phyloP scores from a whole-genome alignment of 2,329 filamentous ascomycete genomes.

The Trichoderma sp. region DNA sequence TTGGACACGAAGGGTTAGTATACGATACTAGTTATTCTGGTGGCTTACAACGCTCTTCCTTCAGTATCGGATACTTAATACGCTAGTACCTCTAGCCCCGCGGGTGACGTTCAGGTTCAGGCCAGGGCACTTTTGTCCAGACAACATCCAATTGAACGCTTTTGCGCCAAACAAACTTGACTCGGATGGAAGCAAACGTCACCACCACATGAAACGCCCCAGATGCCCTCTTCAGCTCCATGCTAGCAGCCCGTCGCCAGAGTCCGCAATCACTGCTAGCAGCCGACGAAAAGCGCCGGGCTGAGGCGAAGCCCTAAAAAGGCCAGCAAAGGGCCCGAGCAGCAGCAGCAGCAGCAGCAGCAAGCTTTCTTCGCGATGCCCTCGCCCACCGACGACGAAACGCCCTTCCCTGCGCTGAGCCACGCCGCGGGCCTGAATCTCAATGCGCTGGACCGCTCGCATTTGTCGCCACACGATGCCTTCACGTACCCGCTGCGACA shows the following conservation, averaged over 20 bases:
- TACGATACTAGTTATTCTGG: neutral
- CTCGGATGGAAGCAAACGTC: neutral
- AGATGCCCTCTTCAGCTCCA: neutral
- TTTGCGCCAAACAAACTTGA: neutral
- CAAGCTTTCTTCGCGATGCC: constrained; percentile 31
- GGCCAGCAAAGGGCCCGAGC: neutral
- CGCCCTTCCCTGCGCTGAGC: constrained; percentile 38
- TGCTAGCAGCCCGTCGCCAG: neutral
- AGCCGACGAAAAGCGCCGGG: neutral
- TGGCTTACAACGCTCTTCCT: neutral
- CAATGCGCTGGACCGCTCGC: constrained; percentile 57
- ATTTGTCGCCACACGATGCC: constrained; percentile 82
- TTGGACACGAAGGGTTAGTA: neutral
- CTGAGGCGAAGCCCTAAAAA: neutral
- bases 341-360: neutral
- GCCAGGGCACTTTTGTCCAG: neutral
- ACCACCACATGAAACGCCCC: neutral
- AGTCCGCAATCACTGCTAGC: neutral
- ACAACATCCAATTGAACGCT: neutral
- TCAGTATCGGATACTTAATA: neutral
- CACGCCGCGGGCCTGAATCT: constrained; percentile 35
- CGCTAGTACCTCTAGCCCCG: neutral
- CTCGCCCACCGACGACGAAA: constrained; percentile 43
- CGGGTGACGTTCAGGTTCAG: neutral
- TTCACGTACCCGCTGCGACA: constrained; percentile 67